Evolutionary conservation across 2,329 filamentous ascomycete genomes (phyloP), one percentile per base, ranked within the genome.

Genomic region (Paecilomyces sp.): DNA sequence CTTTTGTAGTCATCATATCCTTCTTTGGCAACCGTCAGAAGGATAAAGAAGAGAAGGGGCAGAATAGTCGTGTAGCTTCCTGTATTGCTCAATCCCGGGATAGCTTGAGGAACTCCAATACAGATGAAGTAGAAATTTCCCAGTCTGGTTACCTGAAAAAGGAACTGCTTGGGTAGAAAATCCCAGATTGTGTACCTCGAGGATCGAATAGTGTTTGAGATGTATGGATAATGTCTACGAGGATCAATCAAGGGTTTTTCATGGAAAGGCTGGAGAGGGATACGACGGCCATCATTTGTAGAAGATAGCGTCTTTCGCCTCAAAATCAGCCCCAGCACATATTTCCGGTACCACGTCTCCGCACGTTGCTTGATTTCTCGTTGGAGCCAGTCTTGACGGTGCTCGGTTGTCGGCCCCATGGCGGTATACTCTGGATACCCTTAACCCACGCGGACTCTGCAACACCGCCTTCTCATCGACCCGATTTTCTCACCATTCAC

Each of bases 101-200:
- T 89, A 82, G 92, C 85, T 71, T 95, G 91, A 57, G 94, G 76
- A 63, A 92, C 86, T 63, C 88, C 89, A 66, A 95, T 87, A 62
- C 90, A 83, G 24, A 96, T 79, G 70, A 96, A 95, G 76, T 95
- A 95, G 68, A 93, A 92, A 76, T 96, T 96, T 63, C 90, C 90
- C 50, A 96, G 80, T 71, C 94, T 93, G 63, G 88, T 91, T 69
- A 94, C 93, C 72, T 96, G 91, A 58, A 90, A 92, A 58, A 91
- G 82, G 6, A 96, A 77, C 72, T 96, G 91, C 63, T 88, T 88
- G 0, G 91, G 91, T 5, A 95, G 63, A 66, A 96, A 96, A 68
- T 90, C 87, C 84, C 85, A 94, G 1, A 90, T 72, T 0, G 88
- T 94, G 70, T 96, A 96, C 31, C 91, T 84, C 68, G 86, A 91